Evolutionary conservation across 805 yeast species (phyloP), one percentile per base, ranked within the genome.

Genomic region (Wickerhamomyces alni): DNA sequence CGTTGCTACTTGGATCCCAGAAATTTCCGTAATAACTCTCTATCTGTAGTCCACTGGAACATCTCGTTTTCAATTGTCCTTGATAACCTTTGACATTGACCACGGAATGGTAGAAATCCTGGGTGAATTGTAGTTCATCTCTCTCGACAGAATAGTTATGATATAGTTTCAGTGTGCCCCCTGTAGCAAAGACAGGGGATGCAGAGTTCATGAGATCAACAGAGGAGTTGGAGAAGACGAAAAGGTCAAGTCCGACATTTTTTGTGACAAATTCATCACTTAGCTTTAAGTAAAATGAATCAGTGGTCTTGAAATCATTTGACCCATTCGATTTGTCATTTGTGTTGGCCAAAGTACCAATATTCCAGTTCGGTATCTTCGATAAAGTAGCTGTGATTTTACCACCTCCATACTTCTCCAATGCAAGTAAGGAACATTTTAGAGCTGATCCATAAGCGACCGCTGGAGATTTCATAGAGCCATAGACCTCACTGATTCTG

Each of bases 21-120:
- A 62, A 55, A 38, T 79, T 69, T 0, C 91, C 91, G 51, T 82
- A 83, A 56, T 88, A 86, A 40, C 77, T 77, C 13, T 75, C 63
- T 8, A 91, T 87, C 54, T 86, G 94, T 38, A 93, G 65, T 0
- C 98, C 98, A 47, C 74, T 78, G 1, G 97, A 87, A 51, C 89
- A 82, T 47, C 99, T 82, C 19, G 88, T 74, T 54, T 88, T 88
- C 47, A 91, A 62, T 48, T 82, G 82, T 5, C 85, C 89, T 58
- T 86, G 93, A 51, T 83, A 83, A 5, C 94, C 98, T 5, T 62
- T 60, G 3, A 75, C 63, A 19, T 70, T 69, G 2, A 62, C 53
- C 13, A 83, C 69, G 7, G 78, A 66, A 27, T 67, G 63, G n/a
- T 69, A 65, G 46, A 83, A 66, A 19, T 83, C 84, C 33, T 79